Evolutionary conservation across 177 flowering plant species (phyloP), one percentile per base, ranked within the genome.

Genomic region (Tripterygium wilfordii): DNA sequence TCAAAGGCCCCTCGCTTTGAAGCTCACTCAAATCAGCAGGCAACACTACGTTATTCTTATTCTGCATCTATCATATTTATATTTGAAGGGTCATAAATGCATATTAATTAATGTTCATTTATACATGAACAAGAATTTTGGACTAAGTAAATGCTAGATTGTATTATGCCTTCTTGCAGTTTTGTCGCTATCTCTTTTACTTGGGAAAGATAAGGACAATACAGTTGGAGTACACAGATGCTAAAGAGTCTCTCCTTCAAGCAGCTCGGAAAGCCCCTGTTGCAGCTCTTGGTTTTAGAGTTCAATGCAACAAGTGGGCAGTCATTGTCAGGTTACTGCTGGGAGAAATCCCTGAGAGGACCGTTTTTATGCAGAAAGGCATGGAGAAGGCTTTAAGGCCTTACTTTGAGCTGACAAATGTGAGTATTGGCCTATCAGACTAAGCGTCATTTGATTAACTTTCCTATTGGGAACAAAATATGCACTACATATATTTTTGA

Each of bases 1-100:
- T 89, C 99, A 17, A 92, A 92, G 78, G 97, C 99, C 42, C 99
- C 99, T 2, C 88, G 90, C 26, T 92, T 89, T 74, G 99, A 90
- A 72, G 99, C 99, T 24, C 99, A 87, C 62, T 89, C 97, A 43
- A 92, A 92, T 60, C 99, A 92, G 68, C 99, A 89, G 95, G 99
- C 54, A 72, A 56, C n/a, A 2, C 12, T 38, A 6, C 13, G 4
- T 12, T 20, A 10, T 20, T 21, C 10, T 3, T 4, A 13, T 16
- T 20, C 10, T 2, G 2, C 25, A 38, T n/a, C n/a, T n/a, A n/a
- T 3, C 18, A 38, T 8, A 3, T 38, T n/a, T n/a, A n/a, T n/a
- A n/a, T n/a, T n/a, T n/a, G n/a, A n/a, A n/a, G n/a, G n/a, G n/a
- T n/a, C n/a, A n/a, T n/a, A n/a, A n/a, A n/a, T n/a, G n/a, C n/a